phyloP scores from a whole-genome alignment of 2,329 filamentous ascomycete genomes.

The Nannizziopsis barbatae region DNA sequence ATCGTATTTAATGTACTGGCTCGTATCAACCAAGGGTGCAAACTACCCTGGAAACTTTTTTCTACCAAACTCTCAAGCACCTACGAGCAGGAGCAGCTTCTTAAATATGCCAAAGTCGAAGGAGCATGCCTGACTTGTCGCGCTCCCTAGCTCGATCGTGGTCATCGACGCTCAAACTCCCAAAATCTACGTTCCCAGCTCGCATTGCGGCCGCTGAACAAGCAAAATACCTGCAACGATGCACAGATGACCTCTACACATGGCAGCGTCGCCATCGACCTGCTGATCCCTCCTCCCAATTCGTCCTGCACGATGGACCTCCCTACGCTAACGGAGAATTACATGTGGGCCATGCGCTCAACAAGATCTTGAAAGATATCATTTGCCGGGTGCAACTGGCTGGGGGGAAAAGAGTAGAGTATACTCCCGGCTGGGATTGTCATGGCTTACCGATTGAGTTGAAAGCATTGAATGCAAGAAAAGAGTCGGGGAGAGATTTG shows the following conservation, averaged over 20 bases:
- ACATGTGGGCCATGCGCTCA: slow-evolving; percentile 88
- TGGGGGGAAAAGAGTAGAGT: slow-evolving; percentile 63
- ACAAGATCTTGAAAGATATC: slow-evolving; percentile 95
- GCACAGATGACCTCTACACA: slow-evolving; percentile 75
- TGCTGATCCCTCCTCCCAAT: slow-evolving; percentile 42
- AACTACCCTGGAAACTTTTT: slow-evolving; percentile 2
- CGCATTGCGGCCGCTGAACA: slow-evolving; percentile 38
- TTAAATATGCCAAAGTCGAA: slow-evolving; percentile 10
- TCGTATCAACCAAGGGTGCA: not conserved
- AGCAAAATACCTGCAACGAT: slow-evolving; percentile 56
- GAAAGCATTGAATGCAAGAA: slow-evolving; percentile 65
- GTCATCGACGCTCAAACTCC: slow-evolving; percentile 63
- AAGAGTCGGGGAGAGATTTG: slow-evolving; percentile 30
- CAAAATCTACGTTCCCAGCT: slow-evolving; percentile 58
- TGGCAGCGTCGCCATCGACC: slow-evolving; percentile 60
- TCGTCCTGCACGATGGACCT: slow-evolving; percentile 86
- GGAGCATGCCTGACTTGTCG: slow-evolving; percentile 16
- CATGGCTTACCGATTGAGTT: slow-evolving; percentile 95
- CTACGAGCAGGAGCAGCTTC: not conserved
- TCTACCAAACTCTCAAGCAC: not conserved
- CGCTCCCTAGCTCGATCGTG: slow-evolving; percentile 33
- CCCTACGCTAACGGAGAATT: slow-evolving; percentile 91
- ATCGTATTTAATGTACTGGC: not conserved
- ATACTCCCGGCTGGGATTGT: slow-evolving; percentile 93
- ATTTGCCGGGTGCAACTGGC: slow-evolving; percentile 71